Evolutionary conservation across 176 grass and related monocot species (phyloP).

Genomic region (Alloteropsis semialata): DNA sequence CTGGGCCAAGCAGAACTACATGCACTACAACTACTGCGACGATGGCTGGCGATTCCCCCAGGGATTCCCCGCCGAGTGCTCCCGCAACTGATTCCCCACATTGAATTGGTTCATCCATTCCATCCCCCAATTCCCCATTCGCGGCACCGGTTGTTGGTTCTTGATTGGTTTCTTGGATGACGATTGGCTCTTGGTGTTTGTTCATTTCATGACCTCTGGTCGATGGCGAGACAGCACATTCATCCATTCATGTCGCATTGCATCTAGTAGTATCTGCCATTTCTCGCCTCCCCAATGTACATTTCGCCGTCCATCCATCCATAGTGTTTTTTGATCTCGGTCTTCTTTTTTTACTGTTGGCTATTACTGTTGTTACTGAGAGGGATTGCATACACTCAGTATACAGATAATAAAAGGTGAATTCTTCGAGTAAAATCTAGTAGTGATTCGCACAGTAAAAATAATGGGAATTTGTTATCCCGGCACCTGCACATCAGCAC

Average conservation of each 20-base stretch:
- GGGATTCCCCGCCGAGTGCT: slow-evolving; percentile 41
- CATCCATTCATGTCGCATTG: not conserved
- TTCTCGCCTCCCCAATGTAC: not conserved
- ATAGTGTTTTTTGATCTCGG: not conserved
- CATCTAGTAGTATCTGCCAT: not conserved
- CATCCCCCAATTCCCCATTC: not conserved
- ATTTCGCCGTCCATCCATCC: not conserved
- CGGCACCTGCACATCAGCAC: slow-evolving; percentile 13
- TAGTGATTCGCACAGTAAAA: not conserved
- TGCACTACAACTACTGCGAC: slow-evolving; percentile 45
- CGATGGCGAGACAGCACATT: not conserved
- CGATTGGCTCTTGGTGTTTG: not conserved
- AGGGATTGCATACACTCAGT: too few species aligned
- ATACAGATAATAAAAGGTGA: not conserved
- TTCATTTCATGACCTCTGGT: not conserved
- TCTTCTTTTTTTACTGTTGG: not conserved
- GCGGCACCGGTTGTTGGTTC: too few species aligned
- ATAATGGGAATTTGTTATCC: not conserved
- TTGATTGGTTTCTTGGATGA: not conserved
- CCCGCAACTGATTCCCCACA: not conserved
- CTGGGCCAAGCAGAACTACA: slow-evolving; percentile 34
- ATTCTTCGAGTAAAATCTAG: not conserved
- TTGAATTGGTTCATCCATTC: not conserved
- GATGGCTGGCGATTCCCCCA: slow-evolving; percentile 38
- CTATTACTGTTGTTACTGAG: not conserved